Evolutionary conservation across 2,329 filamentous ascomycete genomes (phyloP), one percentile per base, ranked within the genome.

Genomic region (Talaromyces sp.): DNA sequence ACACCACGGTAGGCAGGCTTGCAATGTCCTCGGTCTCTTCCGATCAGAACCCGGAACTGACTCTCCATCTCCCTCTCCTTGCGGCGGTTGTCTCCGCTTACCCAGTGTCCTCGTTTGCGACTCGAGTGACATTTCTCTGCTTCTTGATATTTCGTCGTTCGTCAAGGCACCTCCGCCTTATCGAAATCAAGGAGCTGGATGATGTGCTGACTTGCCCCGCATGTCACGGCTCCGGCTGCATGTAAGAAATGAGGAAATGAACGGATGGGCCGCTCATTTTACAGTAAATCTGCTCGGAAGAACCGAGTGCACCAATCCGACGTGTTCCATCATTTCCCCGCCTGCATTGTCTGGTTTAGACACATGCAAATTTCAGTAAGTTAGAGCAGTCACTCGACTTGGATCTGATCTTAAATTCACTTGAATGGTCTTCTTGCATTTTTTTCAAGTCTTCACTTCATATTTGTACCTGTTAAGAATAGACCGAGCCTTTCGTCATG

Each of bases 11-110:
- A 56, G 52, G n/a, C 52, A 56, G n/a, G 52, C 52, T 56, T 56
- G 52, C 52, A 56, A 37, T 37, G 52, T 56, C 52, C 52, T 56
- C 52, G 31, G 52, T 24, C 52, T 56, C 52, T 56, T 56, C 52
- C 31, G 52, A 19, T 56, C 52, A 56, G 52, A 56, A 22, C 52
- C 33, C n/a, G 31, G 52, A 56, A 37, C 11, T 13, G 52, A 22
- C 31, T 39, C 52, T 37, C 35, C 52, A 14, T 56, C 52, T 35
- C 27, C 50, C 4, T 54, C 50, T 13, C 8, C n/a, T 37, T 56
- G 52, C 8, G 37, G 52, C 31, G 11, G 52, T 31, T 56, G 52
- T 56, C 52, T 56, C 52, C 52, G 52, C n/a, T 56, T 56, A 19
- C 31, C 52, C 33, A 37, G 6, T 39, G 33, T 16, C 7, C 10